Evolutionary conservation across 2,329 filamentous ascomycete genomes (phyloP), one percentile per base, ranked within the genome.

Genomic region (Paraphoma chrysanthemicola): DNA sequence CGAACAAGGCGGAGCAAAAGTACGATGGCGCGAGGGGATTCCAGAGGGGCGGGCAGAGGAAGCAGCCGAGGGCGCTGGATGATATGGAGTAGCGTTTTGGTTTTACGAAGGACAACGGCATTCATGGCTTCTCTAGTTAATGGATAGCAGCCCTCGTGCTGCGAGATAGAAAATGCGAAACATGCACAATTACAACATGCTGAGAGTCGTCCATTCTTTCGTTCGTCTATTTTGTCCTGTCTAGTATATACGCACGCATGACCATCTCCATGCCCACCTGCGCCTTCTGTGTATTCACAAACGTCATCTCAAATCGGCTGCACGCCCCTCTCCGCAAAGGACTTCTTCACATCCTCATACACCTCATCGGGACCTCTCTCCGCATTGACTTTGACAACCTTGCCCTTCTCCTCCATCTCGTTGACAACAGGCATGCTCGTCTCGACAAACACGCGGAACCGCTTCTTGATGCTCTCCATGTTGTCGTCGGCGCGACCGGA

Each of bases 351-450:
- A 53, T 81, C 74, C 62, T 78, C 74, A 74, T 88, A 89, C 16
- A 90, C 86, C 58, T 86, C 83, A 29, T 91, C 88, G 2, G 91
- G 88, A 7, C 79, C 70, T 43, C 86, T 84, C 28, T 88, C 89
- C 30, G 93, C 92, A 68, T 89, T 83, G 44, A 98, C 85, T 80
- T 88, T 91, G 75, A 96, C 86, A 14, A 98, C 92, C 74, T 89
- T 88, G 68, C 86, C 88, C 79, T 93, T 83, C 69, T 83, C 82
- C 72, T 90, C 88, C 77, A 90, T 98, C 75, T 92, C 87, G 67
- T 96, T 85, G 52, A 99, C 92, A 45, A 98, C 95, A 28, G 95
- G 95, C 94, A 98, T 97, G 80, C 92, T 97, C 2, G 93, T 97
- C 79, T 98, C 93, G 69, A 96, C 82, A 74, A 98, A 99, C 4